phyloP scores from a whole-genome alignment of 1,139 yeast species.

The Suhomyces bribrorum region DNA sequence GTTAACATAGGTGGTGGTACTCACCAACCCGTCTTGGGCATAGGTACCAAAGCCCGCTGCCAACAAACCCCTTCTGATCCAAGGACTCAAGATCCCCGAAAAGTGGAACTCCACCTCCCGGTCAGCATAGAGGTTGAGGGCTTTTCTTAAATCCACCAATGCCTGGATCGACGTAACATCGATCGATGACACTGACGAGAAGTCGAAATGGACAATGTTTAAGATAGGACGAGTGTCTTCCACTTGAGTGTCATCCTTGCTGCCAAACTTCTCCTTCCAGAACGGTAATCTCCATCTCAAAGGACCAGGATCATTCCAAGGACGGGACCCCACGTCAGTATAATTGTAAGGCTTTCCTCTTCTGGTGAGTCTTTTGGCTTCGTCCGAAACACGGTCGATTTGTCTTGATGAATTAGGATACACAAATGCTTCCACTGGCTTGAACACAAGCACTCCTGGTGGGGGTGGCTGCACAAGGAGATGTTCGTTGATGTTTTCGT shows the following conservation, averaged over 20 bases:
- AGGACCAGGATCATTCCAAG: slow-evolving; percentile 93
- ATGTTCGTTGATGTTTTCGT: slow-evolving; percentile 56
- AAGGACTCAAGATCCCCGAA: slow-evolving; percentile 79
- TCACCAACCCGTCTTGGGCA: slow-evolving; percentile 42
- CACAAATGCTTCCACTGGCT: slow-evolving; percentile 78
- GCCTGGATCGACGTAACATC: slow-evolving; percentile 83
- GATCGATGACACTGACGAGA: slow-evolving; percentile 69
- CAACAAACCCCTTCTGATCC: slow-evolving; percentile 79
- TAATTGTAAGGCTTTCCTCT: slow-evolving; percentile 54
- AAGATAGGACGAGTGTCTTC: slow-evolving; percentile 64
- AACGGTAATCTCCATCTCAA: slow-evolving; percentile 42
- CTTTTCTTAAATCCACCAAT: slow-evolving; percentile 72
- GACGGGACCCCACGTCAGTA: slow-evolving; percentile 64
- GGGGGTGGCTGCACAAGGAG: slow-evolving; percentile 75
- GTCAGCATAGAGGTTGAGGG: slow-evolving; percentile 73
- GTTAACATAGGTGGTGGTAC: slow-evolving; percentile 44
- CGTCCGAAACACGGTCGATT: slow-evolving; percentile 67
- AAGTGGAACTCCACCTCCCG: slow-evolving; percentile 88
- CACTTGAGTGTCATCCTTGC: slow-evolving; percentile 18
- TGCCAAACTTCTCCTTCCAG: slow-evolving; percentile 21
- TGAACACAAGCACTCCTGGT: slow-evolving; percentile 84
- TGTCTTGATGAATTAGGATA: slow-evolving; percentile 81
- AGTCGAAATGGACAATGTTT: slow-evolving; percentile 75
- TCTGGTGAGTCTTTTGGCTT: slow-evolving; percentile 61
- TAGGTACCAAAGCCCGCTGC: slow-evolving; percentile 79